Conservation (phyloP, 2,329 filamentous ascomycete species). For the Phoma sp. region DNA sequence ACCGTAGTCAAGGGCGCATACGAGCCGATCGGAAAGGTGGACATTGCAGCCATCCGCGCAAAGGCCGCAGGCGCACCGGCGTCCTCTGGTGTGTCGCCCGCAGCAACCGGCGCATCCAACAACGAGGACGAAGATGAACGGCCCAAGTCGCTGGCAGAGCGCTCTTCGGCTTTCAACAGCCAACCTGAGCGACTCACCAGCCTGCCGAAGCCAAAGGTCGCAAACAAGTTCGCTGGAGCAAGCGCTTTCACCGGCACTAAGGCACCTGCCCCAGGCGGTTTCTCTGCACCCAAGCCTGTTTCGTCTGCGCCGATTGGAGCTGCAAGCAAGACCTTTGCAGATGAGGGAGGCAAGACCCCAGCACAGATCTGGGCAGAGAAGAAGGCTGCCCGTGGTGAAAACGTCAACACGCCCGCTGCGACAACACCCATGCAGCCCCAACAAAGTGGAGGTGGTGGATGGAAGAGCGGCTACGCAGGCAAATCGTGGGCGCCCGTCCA, state of each 20-base stretch:
- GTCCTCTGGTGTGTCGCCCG: constrained; percentile 49
- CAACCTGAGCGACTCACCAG: constrained; percentile 82
- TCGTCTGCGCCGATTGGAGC: constrained; percentile 72
- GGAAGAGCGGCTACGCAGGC: constrained; percentile 90
- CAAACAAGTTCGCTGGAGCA: constrained; percentile 81
- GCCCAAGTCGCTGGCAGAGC: constrained; percentile 73
- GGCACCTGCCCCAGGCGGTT: constrained; percentile 76
- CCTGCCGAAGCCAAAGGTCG: constrained; percentile 92
- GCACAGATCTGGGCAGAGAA: constrained; percentile 98
- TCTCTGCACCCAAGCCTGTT: constrained; percentile 67
- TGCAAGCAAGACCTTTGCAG: constrained; percentile 91
- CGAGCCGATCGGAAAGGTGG: constrained; percentile 93
- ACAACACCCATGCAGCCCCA: constrained; percentile 59
- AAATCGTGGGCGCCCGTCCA: constrained; percentile 90
- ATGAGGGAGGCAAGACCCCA: constrained; percentile 93
- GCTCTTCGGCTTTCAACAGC: constrained; percentile 72
- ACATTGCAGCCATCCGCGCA: constrained; percentile 91
- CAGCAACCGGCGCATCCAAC: constrained; percentile 51
- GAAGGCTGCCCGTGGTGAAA: constrained; percentile 79
- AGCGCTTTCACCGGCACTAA: constrained; percentile 85
- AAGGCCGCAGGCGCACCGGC: constrained; percentile 66
- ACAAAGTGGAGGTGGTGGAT: constrained; percentile 74
- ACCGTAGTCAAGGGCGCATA: constrained; percentile 89
- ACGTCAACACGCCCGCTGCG: constrained; percentile 55
- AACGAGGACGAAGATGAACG: constrained; percentile 53